phyloP scores from a whole-genome alignment of 2,329 filamentous ascomycete genomes.

The Epichloe coenophiala region DNA sequence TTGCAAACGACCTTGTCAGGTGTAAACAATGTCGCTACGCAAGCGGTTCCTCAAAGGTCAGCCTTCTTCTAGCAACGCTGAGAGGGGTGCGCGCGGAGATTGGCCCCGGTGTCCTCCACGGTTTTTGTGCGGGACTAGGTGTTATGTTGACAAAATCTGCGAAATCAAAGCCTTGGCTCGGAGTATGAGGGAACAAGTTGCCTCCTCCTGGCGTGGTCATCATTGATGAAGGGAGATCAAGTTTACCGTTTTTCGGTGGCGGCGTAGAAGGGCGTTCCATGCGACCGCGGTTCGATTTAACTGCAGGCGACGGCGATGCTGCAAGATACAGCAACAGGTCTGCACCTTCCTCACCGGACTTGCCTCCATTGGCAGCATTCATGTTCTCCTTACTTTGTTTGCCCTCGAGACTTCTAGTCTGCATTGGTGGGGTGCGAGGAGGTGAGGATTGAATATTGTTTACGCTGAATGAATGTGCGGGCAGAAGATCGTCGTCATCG shows the following conservation, averaged over 20 bases:
- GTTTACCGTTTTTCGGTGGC: slow-evolving; percentile 52
- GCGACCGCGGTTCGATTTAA: slow-evolving; percentile 31
- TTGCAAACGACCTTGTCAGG: neutral
- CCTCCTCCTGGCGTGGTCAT: slow-evolving; percentile 73
- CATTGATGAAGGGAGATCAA: slow-evolving; percentile 66
- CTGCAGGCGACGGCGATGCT: slow-evolving; percentile 78
- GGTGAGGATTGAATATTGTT: slow-evolving; percentile 63
- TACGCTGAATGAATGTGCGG: slow-evolving; percentile 57
- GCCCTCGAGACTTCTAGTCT: slow-evolving; percentile 33
- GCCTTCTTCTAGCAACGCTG: slow-evolving; percentile 56
- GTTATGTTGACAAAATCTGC: slow-evolving; percentile 96
- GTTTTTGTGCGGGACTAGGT: slow-evolving; percentile 80
- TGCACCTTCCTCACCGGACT: slow-evolving; percentile 64
- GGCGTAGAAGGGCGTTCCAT: slow-evolving; percentile 67
- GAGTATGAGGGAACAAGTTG: slow-evolving; percentile 61
- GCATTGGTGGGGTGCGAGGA: slow-evolving; percentile 67
- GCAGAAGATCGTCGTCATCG: slow-evolving; percentile 73
- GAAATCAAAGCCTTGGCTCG: slow-evolving; percentile 78
- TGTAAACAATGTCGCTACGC: slow-evolving; percentile 7
- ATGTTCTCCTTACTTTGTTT: slow-evolving; percentile 35
- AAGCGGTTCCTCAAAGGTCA: slow-evolving; percentile 66
- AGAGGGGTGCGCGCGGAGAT: slow-evolving; percentile 40
- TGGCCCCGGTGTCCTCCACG: slow-evolving; percentile 69
- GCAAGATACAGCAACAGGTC: slow-evolving; percentile 74
- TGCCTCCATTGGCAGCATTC: slow-evolving; percentile 32